Evolutionary conservation across 2,329 filamentous ascomycete genomes (phyloP).

Genomic region (Tolypocladium amazonense): DNA sequence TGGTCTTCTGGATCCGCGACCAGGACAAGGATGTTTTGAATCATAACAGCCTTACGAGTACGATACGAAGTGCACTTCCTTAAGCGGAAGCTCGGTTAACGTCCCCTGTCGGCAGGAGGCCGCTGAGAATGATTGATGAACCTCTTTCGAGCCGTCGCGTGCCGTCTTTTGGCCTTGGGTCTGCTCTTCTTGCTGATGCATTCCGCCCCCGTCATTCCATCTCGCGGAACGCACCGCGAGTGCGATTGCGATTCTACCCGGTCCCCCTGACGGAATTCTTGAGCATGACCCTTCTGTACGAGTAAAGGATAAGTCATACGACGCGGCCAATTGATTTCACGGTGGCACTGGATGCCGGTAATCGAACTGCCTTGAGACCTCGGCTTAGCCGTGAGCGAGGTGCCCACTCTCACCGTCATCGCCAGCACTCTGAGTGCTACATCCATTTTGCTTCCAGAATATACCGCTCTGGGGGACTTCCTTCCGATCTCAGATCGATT

Average conservation of each 20-base stretch:
- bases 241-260: too few relatives aligned
- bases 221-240: too few relatives aligned
- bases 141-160: too few relatives aligned
- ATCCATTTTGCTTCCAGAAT: not conserved
- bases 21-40: too few relatives aligned
- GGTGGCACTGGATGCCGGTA: not conserved
- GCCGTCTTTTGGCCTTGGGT: too few relatives aligned
- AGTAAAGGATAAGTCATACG: not conserved
- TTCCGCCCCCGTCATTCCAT: too few relatives aligned
- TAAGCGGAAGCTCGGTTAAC: not conserved
- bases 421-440: not conserved
- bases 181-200: too few relatives aligned
- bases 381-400: not conserved
- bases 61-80: not conserved
- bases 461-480: not conserved
- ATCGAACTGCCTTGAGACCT: not conserved
- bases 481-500: not conserved
- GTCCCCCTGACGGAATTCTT: not conserved
- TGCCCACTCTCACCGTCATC: not conserved
- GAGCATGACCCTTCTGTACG: not conserved
- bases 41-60: too few relatives aligned
- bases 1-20: too few relatives aligned
- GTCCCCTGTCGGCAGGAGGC: not conserved
- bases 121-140: too few relatives aligned
- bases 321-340: not conserved